These are phyloP conservation scores for Rhododendron vialii DNA, from an alignment of 148 eudicot species.

Conservation along the genomic window DNA sequence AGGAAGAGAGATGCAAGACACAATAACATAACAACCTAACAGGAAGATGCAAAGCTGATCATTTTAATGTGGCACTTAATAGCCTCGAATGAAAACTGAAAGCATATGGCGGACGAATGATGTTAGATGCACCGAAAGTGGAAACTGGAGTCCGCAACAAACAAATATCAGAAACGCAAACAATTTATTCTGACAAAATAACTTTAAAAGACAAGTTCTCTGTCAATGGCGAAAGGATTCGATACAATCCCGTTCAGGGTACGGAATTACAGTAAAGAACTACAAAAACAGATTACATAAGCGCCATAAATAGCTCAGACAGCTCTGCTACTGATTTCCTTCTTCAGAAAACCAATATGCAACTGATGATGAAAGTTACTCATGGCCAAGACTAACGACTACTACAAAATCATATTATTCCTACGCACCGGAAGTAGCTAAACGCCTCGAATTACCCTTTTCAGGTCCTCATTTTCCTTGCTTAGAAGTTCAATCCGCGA, in stretches of 20 bases:
- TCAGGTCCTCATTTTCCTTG: constrained; percentile 65
- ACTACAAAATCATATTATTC: neutral
- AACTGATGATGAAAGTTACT: neutral
- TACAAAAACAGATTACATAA: neutral
- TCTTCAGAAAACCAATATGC: constrained; percentile 3
- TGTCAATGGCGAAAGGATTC: constrained; percentile 7
- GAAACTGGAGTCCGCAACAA: neutral
- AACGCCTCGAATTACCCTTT: constrained; percentile 25
- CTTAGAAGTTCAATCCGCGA: constrained; percentile 60
- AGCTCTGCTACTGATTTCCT: constrained; percentile 9
- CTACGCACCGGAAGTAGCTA: constrained; percentile 10
- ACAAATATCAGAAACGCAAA: neutral
- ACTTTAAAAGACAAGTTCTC: neutral
- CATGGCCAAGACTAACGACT: constrained; percentile 1
- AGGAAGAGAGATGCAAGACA: no score
- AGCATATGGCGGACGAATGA: neutral
- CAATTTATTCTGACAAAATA: constrained; percentile 10
- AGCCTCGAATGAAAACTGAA: neutral
- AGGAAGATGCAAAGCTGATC: no score
- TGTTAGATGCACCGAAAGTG: neutral
- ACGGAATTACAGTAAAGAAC: constrained; percentile 6
- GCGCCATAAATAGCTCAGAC: neutral
- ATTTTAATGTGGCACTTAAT: neutral
- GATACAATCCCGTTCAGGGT: neutral
- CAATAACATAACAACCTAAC: no score